A percentile compares a stretch with the other conserved stretches of the same genome.
Evolutionary conservation across 129 eudicot genomes (phyloP).

Genomic region (Chrysanthemum makinoi): DNA sequence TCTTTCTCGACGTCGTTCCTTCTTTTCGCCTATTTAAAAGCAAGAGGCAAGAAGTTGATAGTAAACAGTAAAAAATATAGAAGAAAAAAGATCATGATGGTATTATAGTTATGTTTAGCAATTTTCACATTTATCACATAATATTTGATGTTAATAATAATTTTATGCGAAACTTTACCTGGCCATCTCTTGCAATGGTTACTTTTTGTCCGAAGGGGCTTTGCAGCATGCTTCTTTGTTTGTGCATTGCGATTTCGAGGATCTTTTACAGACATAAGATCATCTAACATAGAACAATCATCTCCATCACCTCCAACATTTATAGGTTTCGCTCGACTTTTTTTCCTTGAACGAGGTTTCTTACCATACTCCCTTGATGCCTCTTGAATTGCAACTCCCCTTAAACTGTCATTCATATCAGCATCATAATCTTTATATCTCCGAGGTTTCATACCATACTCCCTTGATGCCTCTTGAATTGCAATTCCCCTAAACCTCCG

Average conservation of each 20-base stretch:
- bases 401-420: neutral
- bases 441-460: constrained; percentile 61
- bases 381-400: too few relatives aligned
- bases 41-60: too few relatives aligned
- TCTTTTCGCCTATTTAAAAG: constrained; percentile 54
- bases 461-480: constrained; percentile 87
- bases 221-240: constrained; percentile 62
- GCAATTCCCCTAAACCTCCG: constrained; percentile 70
- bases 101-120: neutral
- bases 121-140: constrained; percentile 9
- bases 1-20: constrained; percentile 71
- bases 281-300: constrained; percentile 50
- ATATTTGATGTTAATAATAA: too few relatives aligned
- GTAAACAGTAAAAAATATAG: too few relatives aligned
- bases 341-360: constrained; percentile 48
- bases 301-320: constrained; percentile 25
- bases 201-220: constrained; percentile 40
- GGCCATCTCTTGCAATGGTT: constrained; percentile 56
- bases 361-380: neutral
- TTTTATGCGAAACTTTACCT: constrained; percentile 40
- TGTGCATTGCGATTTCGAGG: constrained; percentile 55
- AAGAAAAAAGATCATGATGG: too few relatives aligned
- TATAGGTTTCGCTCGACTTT: constrained; percentile 23
- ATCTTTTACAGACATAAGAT: constrained; percentile 71
- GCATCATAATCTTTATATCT: constrained; percentile 8